Base-by-base conservation (phyloP, 164 flowering plant species). In the Dillenia turbinata region DNA sequence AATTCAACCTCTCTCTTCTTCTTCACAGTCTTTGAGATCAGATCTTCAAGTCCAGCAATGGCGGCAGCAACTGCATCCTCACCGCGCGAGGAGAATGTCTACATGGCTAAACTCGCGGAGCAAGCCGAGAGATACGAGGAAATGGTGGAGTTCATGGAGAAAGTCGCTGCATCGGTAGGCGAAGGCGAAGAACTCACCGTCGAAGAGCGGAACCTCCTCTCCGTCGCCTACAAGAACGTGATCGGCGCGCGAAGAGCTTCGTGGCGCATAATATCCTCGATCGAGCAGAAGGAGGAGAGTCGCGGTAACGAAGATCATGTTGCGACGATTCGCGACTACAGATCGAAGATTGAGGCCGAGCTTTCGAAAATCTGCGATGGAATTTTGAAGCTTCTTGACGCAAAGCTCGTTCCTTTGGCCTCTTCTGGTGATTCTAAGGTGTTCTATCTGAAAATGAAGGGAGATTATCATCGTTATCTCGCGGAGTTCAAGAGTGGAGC, bases 131-230 rank as follows among this genome's bases (percentile, higher is more conserved):
- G 77, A 24, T 73, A 69, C 68, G 77, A 73, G 52, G 77, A 73
- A 62, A 73, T 73, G 77, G 77, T 73, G 0, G 73, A 73, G 59
- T 73, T 69, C 77, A 73, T 73, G 73, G 73, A 73, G 68, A 69
- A 69, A 61, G 73, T 73, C 57, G 66, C 69, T 46, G 50, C 61
- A 56, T 59, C 73, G 26, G 63, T 50, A 26, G 65, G 55, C 55
- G 68, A 60, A 10, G 66, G 59, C 40, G 76, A 69, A 26, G 73
- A 69, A 40, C 66, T 73, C 54, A 56, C 73, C 52, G 70, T 66
- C 16, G 77, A 73, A 68, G 77, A 73, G 59, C 77, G 77, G 13
- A 73, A 73, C 70, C 77, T 73, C 59, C 73, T 73, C 64, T 73
- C 77, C 56, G 73, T 73, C 19, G 77, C 77, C 44, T 73, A 73